Percentiles rank a stretch among this genome's conserved stretches.
These are phyloP conservation scores for Mycocentrospora acerina DNA, from an alignment of 2,329 filamentous ascomycete species.

Conservation along the genomic window DNA sequence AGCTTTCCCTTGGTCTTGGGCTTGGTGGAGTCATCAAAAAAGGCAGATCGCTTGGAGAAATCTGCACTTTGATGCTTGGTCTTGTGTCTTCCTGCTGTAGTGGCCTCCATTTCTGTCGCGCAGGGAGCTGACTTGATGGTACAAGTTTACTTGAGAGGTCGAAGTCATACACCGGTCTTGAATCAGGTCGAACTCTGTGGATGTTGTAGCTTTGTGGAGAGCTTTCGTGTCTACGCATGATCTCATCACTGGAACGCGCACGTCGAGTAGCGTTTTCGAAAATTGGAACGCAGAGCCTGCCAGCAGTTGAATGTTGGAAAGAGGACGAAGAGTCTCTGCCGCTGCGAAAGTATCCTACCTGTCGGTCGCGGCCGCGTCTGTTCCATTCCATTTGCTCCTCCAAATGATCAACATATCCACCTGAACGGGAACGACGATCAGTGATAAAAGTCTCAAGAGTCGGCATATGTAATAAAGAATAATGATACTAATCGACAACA, in stretches of 20 bases:
- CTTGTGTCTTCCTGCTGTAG: constrained; percentile 8
- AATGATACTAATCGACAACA: no score
- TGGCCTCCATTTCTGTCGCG: constrained; percentile 3
- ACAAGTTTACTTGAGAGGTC: constrained; percentile 10
- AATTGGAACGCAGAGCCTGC: constrained; percentile 24
- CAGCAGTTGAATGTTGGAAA: constrained; percentile 10
- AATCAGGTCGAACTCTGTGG: constrained; percentile 17
- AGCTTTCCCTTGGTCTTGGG: constrained; percentile 11
- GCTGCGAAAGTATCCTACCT: constrained; percentile 27
- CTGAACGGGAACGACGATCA: constrained; percentile 25
- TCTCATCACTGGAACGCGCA: constrained; percentile 10
- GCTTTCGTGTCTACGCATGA: constrained; percentile 5
- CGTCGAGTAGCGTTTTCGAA: constrained; percentile 14
- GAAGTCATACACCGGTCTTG: constrained; percentile 5
- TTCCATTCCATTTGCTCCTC: constrained; percentile 22
- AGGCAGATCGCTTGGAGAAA: constrained; percentile 20
- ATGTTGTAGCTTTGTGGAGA: constrained; percentile 12
- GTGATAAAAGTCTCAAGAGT: no score
- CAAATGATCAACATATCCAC: constrained; percentile 24
- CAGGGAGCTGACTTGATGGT: constrained; percentile 8
- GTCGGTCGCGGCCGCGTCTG: constrained; percentile 17
- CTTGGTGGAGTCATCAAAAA: neutral
- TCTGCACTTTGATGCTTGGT: constrained; percentile 25
- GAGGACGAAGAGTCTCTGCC: constrained; percentile 1
- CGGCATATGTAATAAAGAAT: no score